phyloP scores from a whole-genome alignment of 2,329 filamentous ascomycete genomes.

The Colletotrichum scovillei region DNA sequence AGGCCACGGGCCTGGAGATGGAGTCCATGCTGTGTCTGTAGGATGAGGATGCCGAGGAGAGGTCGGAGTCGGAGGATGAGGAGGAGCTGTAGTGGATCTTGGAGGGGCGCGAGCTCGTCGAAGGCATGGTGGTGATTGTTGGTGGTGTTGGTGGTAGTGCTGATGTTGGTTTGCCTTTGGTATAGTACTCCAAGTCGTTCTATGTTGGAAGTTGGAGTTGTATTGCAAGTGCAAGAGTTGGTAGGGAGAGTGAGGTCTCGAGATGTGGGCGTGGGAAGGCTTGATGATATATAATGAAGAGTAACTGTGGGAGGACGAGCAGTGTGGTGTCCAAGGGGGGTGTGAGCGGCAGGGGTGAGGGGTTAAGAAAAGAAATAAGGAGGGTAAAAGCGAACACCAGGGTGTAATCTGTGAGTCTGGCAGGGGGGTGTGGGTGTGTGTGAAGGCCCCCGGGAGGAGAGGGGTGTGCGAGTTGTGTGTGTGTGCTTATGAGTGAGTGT shows the following conservation, averaged over 20 bases:
- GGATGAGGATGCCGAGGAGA: slow-evolving; percentile 50
- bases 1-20: slow-evolving; percentile 56
- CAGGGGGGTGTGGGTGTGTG: background rate
- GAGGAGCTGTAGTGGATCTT: slow-evolving; percentile 53
- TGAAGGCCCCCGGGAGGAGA: background rate
- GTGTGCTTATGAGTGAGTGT: no score
- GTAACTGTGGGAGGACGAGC: slow-evolving; percentile 20
- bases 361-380: slow-evolving; percentile 26
- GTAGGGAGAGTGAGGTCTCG: background rate
- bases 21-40: slow-evolving; percentile 62
- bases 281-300: slow-evolving; percentile 34
- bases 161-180: background rate
- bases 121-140: slow-evolving; percentile 41
- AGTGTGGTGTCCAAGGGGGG: slow-evolving; percentile 8
- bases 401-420: slow-evolving; percentile 6
- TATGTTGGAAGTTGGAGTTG: slow-evolving; percentile 3
- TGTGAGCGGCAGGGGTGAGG: slow-evolving; percentile 5
- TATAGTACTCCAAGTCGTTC: background rate
- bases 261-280: slow-evolving; percentile 22
- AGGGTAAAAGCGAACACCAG: slow-evolving; percentile 10
- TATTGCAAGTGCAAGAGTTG: slow-evolving; percentile 14
- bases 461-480: background rate
- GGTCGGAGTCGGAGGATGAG: slow-evolving; percentile 56
- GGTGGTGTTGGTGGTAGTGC: background rate
- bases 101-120: slow-evolving; percentile 46